A percentile compares a stretch with the other conserved stretches of the same genome.
Evolutionary conservation across 2,329 filamentous ascomycete species (phyloP).

Genomic region (Fusarium chlamydosporum): DNA sequence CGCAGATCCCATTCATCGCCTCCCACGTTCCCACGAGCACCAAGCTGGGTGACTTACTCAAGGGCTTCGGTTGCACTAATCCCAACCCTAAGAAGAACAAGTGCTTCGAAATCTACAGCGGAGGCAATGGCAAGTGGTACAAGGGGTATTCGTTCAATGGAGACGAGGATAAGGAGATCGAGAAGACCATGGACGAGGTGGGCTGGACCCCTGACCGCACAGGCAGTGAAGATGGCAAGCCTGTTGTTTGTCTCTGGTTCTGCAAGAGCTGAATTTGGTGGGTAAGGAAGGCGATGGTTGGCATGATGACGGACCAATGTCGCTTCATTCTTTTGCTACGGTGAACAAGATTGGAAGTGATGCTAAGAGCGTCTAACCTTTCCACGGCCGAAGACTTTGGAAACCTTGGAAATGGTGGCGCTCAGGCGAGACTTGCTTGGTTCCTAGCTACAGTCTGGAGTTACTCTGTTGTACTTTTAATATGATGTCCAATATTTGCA

Average conservation of each 20-base stretch:
- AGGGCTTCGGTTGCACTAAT: constrained; percentile 71
- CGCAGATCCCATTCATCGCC: constrained; percentile 62
- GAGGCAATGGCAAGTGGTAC: constrained; percentile 71
- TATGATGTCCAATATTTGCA: background rate
- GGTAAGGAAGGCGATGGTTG: background rate
- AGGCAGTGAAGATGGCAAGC: constrained; percentile 63
- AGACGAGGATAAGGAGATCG: constrained; percentile 63
- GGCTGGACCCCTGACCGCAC: constrained; percentile 70
- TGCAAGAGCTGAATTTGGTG: constrained; percentile 62
- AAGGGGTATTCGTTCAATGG: constrained; percentile 67
- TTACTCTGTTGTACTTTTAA: background rate
- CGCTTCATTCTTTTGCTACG: background rate
- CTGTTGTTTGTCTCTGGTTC: constrained; percentile 72
- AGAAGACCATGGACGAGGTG: constrained; percentile 66
- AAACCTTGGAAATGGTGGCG: background rate
- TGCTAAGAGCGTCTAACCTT: background rate
- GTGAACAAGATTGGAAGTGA: background rate
- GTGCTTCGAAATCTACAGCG: constrained; percentile 69
- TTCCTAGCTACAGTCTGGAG: background rate
- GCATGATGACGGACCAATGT: background rate
- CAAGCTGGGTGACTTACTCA: constrained; percentile 69
- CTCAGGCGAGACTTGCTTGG: background rate
- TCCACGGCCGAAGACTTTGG: no score
- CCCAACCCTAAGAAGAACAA: constrained; percentile 65
- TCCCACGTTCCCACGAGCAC: constrained; percentile 67